Conservation (phyloP, 257 asterid species). For the Hygrophila difformis region DNA sequence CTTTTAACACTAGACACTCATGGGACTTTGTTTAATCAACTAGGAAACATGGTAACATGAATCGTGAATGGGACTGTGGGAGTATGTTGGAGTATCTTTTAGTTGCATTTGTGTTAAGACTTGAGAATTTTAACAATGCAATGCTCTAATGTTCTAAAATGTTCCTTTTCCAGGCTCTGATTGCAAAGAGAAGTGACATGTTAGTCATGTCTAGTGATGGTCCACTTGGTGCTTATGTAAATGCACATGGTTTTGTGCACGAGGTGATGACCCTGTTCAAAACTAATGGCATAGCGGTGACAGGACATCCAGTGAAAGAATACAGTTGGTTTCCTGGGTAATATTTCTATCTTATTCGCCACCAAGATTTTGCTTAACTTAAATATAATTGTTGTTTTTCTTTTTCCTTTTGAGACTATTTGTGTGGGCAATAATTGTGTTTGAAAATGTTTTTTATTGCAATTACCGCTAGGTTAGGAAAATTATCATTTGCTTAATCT, state of each 20-base stretch:
- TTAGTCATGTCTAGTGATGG: slow-evolving; percentile 94
- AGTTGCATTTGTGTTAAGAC: not conserved
- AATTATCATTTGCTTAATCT: no score
- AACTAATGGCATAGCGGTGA: slow-evolving; percentile 58
- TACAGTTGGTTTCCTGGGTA: slow-evolving; percentile 99
- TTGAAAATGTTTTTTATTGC: no score
- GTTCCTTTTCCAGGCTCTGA: slow-evolving; percentile 34
- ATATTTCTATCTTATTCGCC: no score
- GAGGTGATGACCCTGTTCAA: slow-evolving; percentile 78
- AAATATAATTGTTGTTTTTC: no score
- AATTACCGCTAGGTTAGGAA: no score
- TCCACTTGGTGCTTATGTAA: slow-evolving; percentile 91
- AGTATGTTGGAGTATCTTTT: not conserved
- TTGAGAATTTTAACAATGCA: not conserved
- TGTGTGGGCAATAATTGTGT: no score
- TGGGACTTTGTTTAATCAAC: not conserved
- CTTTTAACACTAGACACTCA: not conserved
- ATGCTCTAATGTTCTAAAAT: no score
- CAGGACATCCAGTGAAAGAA: slow-evolving; percentile 65
- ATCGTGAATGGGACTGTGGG: no score
- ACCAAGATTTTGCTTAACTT: no score
- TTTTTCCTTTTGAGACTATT: no score
- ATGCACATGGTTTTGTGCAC: slow-evolving; percentile 78
- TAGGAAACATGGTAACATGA: not conserved
- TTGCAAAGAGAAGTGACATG: slow-evolving; percentile 90